Evolutionary conservation across 148 eudicot genomes (phyloP).

Genomic region (Vaccinium macrocarpon): DNA sequence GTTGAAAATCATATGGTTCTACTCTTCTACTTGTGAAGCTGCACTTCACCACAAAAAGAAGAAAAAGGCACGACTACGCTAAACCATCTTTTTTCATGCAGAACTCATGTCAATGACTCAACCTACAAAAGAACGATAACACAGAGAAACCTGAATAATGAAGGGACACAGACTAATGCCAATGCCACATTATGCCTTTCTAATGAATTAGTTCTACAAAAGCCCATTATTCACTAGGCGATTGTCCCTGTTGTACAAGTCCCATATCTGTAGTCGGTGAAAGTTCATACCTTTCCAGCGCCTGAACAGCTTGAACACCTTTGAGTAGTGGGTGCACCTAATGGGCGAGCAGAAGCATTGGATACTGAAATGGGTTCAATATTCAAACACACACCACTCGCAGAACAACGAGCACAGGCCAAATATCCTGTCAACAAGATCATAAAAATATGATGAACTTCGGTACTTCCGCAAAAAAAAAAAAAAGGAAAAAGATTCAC

Average conservation of each 20-base stretch:
- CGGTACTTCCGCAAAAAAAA: neutral
- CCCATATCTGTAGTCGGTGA: slow-evolving; percentile 7
- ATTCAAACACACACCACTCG: slow-evolving; percentile 76
- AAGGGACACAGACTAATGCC: neutral
- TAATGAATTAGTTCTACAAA: neutral
- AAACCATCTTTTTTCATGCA: slow-evolving; percentile 6
- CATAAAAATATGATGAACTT: neutral
- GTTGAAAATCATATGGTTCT: neutral
- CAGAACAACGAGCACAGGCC: slow-evolving; percentile 90
- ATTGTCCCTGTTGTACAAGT: neutral
- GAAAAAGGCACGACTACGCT: neutral
- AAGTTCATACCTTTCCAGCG: slow-evolving; percentile 70
- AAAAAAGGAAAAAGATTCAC: neutral
- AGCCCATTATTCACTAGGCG: neutral
- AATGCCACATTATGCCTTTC: neutral
- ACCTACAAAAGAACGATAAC: neutral
- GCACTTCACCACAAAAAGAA: neutral
- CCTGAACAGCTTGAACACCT: slow-evolving; percentile 90
- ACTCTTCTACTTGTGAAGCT: neutral
- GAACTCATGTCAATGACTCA: neutral
- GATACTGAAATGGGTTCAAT: slow-evolving; percentile 69
- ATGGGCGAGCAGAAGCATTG: slow-evolving; percentile 49
- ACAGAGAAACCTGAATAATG: neutral
- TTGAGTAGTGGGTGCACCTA: slow-evolving; percentile 66
- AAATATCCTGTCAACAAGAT: slow-evolving; percentile 59